Evolutionary conservation across 371 early-diverging fungal species (phyloP), one percentile per base, ranked within the genome.

Genomic region (Mortierella sp.): DNA sequence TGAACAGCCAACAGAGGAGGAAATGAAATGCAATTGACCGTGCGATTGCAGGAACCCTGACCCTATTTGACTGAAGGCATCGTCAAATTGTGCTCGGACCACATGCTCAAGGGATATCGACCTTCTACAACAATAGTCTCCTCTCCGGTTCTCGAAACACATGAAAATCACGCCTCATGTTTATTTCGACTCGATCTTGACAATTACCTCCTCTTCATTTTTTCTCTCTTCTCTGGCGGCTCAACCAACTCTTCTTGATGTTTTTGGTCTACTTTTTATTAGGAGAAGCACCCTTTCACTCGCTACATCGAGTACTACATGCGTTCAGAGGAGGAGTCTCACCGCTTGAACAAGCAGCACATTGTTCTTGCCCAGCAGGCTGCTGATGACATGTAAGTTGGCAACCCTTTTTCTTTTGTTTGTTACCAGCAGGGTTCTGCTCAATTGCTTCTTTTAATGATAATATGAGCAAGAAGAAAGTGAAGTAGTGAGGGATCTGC

Each of bases 271-370:
- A n/a, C 29, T 1, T 37, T 50, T 5, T 16, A 15, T 21, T 76
- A 77, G 79, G 79, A 79, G 61, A 79, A 79, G 68, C 79, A 79
- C 50, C 79, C 79, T 57, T 57, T 79, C 69, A 79, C 79, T 43
- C 79, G 79, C 61, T 79, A 79, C 61, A 79, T 79, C 45, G 79
- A 79, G 66, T 79, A 79, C 70, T 79, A 79, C 73, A 79, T 79
- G 79, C 79, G 79, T 57, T 72, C 79, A 52, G 79, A 79, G 73
- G 19, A 72, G 63, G 79, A 79, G 60, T 79, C 79, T 47, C 62
- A 61, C 70, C 72, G 79, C 30, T 9, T 79, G 59, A 79, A 69
- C 73, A 66, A 72, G 63, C 16, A 72, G 53, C 79, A 79, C 64
- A 79, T 72, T 25, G 46, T 43, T 48, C 79, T 69, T 19, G 79